Evolutionary conservation across 768 basidiomycete genomes (phyloP).

Genomic region (Candolleomyces aberdarensis): DNA sequence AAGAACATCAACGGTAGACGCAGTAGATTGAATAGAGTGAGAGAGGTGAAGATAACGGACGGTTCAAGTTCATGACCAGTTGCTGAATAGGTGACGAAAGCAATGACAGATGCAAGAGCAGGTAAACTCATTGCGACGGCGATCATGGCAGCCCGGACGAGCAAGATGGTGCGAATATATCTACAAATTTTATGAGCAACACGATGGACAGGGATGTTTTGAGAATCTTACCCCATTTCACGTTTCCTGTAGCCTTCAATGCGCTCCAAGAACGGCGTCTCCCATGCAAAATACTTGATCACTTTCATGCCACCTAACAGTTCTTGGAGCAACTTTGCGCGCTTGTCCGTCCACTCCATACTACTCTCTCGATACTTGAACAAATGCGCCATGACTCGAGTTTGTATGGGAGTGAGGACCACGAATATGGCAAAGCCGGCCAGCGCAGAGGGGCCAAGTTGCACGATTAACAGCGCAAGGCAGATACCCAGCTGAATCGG

Average conservation of each 20-base stretch:
- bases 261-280: constrained; percentile 72
- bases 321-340: constrained; percentile 87
- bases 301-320: constrained; percentile 86
- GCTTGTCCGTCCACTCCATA: constrained; percentile 89
- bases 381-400: constrained; percentile 66
- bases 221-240: constrained; percentile 60
- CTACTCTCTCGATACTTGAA: constrained; percentile 67
- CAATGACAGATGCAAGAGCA: constrained; percentile 71
- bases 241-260: constrained; percentile 65
- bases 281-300: constrained; percentile 93
- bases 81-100: constrained; percentile 74
- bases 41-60: constrained; percentile 76
- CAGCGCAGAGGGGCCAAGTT: constrained; percentile 63
- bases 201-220: neutral
- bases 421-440: constrained; percentile 61
- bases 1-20: constrained; percentile 79
- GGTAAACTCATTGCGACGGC: constrained; percentile 73
- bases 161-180: constrained; percentile 62
- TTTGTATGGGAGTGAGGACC: constrained; percentile 71
- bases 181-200: constrained; percentile 24
- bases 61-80: constrained; percentile 68
- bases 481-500: constrained; percentile 79
- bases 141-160: constrained; percentile 64
- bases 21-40: constrained; percentile 82
- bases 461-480: constrained; percentile 66